Evolutionary conservation across 2,329 filamentous ascomycete species (phyloP), one percentile per base, ranked within the genome.

Genomic region (Kalmusia sp.): DNA sequence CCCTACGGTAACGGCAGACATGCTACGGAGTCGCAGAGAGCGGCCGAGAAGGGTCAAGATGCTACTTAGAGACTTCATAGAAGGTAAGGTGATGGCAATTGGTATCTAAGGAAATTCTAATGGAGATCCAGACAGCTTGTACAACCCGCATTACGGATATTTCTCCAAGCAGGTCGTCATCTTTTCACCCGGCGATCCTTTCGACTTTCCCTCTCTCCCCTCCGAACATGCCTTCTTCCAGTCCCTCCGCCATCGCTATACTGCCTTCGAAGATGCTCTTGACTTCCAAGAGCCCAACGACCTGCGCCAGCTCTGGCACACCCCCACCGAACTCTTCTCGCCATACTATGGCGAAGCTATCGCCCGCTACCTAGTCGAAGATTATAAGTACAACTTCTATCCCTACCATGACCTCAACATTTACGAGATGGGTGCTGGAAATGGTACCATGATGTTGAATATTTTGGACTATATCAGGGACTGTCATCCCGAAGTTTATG

Each of bases 371-470:
- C 85, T 99, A 38, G 88, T 98, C 62, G 88, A 91, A 62, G 97
- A 99, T 79, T 99, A 99, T 83, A 92, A 95, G 72, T 86, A 97
- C 72, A 91, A 91, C 38, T 86, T 92, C 51, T 98, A 95, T 73
- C 95, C 95, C 2, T 97, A 98, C 80, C 88, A 97, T 76, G 95
- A 99, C 76, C 84, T 99, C 47, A 91, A 96, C 66, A 96, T 99
- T 74, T 99, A 97, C 83, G 95, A 99, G 75, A 96, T 99, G 90
- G 95, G 95, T 47, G 95, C 95, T 33, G 95, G 95, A 65, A 93
- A 96, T 67, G 95, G 95, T 58, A 99, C 96, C 0, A 84, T 99
- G 71, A 99, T 99, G 95, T 83, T 95, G 71, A 99, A 99, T 75
- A 93, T 99, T 52, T 84, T 99, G 57, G 93, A 99, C 80, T 96